phyloP scores from a whole-genome alignment of 1,284 basidiomycete genomes.

The Rhodotorula sp. region DNA sequence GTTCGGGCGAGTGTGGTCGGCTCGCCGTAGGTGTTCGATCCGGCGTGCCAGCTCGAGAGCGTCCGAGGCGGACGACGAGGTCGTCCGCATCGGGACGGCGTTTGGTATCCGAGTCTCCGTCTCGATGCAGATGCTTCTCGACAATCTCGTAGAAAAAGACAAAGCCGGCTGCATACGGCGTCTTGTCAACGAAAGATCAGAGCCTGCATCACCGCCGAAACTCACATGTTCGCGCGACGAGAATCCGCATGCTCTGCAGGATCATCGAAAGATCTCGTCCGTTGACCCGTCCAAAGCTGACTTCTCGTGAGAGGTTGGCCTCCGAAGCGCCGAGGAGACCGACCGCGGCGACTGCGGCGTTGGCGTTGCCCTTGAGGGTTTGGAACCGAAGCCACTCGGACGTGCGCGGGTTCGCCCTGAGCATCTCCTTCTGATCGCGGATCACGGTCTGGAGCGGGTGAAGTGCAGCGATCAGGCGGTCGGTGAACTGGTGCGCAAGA shows the following conservation, averaged over 20 bases:
- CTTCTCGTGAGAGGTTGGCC: constrained; percentile 35
- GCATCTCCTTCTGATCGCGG: constrained; percentile 26
- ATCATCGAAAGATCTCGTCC: constrained; percentile 33
- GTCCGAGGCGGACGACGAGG: constrained; percentile 33
- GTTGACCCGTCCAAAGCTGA: constrained; percentile 28
- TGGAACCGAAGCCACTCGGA: constrained; percentile 37
- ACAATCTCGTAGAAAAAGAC: constrained; percentile 38
- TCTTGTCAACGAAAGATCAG: neutral
- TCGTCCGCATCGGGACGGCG: constrained; percentile 30
- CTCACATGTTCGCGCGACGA: constrained; percentile 31
- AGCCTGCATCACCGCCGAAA: neutral
- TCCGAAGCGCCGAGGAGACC: constrained; percentile 30
- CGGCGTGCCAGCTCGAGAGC: constrained; percentile 25
- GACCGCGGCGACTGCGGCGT: constrained; percentile 22
- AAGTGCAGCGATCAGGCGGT: constrained; percentile 37
- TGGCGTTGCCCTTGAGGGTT: constrained; percentile 16
- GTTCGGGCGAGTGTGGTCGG: constrained; percentile 17
- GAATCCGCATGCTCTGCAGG: constrained; percentile 25
- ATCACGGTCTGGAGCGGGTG: constrained; percentile 28
- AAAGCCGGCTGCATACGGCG: constrained; percentile 26
- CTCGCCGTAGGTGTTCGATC: constrained; percentile 16
- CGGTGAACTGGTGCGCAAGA: constrained; percentile 40
- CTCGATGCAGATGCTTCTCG: constrained; percentile 40
- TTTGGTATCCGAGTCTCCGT: constrained; percentile 27
- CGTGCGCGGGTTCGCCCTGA: constrained; percentile 32